Conservation (phyloP, 495 filamentous ascomycete species). For the Podospora conica region DNA sequence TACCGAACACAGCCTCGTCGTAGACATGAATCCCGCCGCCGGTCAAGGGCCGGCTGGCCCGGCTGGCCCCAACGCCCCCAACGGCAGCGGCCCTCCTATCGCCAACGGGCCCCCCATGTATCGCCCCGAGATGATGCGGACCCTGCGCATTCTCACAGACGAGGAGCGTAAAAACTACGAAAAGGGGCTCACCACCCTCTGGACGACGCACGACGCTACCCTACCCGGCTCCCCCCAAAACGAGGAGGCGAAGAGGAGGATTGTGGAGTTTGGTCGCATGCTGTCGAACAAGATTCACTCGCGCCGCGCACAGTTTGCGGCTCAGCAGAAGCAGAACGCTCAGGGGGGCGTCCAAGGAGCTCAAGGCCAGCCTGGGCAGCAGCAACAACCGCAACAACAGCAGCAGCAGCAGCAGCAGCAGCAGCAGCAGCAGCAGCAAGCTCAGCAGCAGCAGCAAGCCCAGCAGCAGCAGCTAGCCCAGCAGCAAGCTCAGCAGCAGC, state of each 20-base stretch:
- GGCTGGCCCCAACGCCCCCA: constrained; percentile 5
- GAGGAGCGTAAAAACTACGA: constrained; percentile 64
- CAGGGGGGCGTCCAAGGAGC: constrained; percentile 12
- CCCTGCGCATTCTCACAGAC: constrained; percentile 39
- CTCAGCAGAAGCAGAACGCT: constrained; percentile 8
- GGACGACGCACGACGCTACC: constrained; percentile 54
- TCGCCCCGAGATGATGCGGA: constrained; percentile 44
- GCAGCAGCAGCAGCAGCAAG: constrained; percentile 9
- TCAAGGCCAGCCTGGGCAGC: constrained; percentile 14
- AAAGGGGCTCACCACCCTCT: constrained; percentile 54
- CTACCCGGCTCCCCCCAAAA: constrained; percentile 51
- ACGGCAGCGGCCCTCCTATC: no score
- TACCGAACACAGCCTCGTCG: neutral
- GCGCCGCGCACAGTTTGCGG: constrained; percentile 20
- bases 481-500: constrained; percentile 6
- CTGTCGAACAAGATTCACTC: constrained; percentile 49
- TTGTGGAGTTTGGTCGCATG: constrained; percentile 59
- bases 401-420: constrained; percentile 21
- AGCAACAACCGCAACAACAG: constrained; percentile 23
- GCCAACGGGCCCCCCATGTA: constrained; percentile 20
- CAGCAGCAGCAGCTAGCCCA: constrained; percentile 13
- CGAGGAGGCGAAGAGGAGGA: constrained; percentile 55
- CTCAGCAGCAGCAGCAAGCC: constrained; percentile 15
- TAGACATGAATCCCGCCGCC: constrained; percentile 35
- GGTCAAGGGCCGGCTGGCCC: constrained; percentile 7